Conservation (phyloP, 2,329 filamentous ascomycete species). For the Stachybotrys chlorohalonatus region DNA sequence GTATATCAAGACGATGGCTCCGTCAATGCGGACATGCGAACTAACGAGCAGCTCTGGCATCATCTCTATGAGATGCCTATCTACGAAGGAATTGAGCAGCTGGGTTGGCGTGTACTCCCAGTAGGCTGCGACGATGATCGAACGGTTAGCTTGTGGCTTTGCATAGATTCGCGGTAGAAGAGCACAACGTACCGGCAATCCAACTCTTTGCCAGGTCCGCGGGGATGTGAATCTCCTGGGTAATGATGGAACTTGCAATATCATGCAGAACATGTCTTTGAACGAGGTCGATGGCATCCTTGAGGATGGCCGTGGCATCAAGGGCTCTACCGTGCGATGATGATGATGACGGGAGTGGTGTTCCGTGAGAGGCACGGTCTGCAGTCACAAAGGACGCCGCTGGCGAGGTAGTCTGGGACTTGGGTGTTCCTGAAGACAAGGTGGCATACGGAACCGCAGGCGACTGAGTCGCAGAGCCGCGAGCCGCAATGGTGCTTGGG, state of each 20-base stretch:
- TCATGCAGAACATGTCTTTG: not conserved
- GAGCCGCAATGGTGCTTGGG: not conserved
- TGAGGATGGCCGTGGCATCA: not conserved
- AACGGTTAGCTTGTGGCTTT: not conserved
- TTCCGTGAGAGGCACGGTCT: not conserved
- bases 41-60: not conserved
- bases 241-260: not conserved
- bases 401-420: not conserved
- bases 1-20: not conserved
- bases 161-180: not conserved
- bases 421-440: not conserved
- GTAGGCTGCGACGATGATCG: not conserved
- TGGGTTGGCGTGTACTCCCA: not conserved
- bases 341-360: not conserved
- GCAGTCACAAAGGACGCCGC: not conserved
- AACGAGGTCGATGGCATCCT: not conserved
- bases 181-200: not conserved
- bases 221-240: not conserved
- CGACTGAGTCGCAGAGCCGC: not conserved
- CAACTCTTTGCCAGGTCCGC: not conserved
- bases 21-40: not conserved
- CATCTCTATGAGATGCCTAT: not conserved
- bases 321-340: not conserved
- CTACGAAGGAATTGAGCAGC: not conserved
- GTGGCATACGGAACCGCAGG: not conserved